Evolutionary conservation across 176 grass and related monocot genomes (phyloP).

Genomic region (Aegilops umbellulata): DNA sequence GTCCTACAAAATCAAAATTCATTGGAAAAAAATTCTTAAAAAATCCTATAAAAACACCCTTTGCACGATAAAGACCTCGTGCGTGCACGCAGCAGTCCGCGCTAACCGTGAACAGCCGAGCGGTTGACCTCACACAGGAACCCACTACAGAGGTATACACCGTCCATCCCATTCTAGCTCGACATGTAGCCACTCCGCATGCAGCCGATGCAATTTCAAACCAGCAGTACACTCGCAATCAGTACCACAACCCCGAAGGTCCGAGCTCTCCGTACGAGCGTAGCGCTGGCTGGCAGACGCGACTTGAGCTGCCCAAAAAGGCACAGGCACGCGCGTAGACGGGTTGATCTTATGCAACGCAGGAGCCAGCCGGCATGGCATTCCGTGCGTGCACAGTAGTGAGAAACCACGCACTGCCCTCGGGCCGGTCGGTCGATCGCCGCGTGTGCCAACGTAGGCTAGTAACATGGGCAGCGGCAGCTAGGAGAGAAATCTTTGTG

Average conservation of each 20-base stretch:
- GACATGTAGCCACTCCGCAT: not conserved
- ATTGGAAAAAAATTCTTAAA: too few species aligned
- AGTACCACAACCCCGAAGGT: not conserved
- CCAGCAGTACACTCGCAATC: too few species aligned
- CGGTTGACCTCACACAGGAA: not conserved
- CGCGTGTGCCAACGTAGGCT: not conserved
- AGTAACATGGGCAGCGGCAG: not conserved
- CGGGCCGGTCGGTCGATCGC: too few species aligned
- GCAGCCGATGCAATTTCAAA: not conserved
- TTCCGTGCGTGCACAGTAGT: slow-evolving; percentile 3
- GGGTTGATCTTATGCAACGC: not conserved
- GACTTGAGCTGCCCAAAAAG: not conserved
- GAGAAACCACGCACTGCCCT: slow-evolving; percentile 21
- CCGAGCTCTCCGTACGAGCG: not conserved
- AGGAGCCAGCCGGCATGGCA: not conserved
- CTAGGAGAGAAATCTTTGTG: not conserved
- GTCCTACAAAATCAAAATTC: too few species aligned
- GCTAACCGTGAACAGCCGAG: not conserved
- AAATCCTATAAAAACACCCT: too few species aligned
- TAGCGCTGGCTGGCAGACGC: not conserved
- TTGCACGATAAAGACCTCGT: not conserved
- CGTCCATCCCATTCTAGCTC: not conserved
- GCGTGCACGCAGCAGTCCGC: not conserved
- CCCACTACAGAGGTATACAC: not conserved
- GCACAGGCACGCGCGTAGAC: not conserved